Evolutionary conservation across 805 yeast genomes (phyloP).

Genomic region (Wickerhamomyces bisporus): DNA sequence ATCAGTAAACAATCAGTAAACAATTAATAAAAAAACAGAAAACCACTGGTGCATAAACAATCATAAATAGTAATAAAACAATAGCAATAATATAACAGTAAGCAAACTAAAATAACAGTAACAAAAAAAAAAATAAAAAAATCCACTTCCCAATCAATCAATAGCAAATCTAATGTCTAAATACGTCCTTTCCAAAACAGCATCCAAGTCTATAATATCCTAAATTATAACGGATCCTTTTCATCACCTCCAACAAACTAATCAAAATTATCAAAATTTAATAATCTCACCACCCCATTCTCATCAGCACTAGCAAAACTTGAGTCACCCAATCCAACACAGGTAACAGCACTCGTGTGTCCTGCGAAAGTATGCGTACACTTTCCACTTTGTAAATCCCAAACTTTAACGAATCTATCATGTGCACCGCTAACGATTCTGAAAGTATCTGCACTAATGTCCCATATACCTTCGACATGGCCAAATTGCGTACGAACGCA

Average conservation of each 20-base stretch:
- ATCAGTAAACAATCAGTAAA: too few species aligned
- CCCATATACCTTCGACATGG: constrained; percentile 98
- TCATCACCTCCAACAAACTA: background rate
- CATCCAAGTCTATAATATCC: too few species aligned
- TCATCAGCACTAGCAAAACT: constrained; percentile 89
- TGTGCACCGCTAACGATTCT: constrained; percentile 93
- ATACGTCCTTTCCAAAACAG: too few species aligned
- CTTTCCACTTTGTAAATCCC: constrained; percentile 94
- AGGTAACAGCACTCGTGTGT: constrained; percentile 51
- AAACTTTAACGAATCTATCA: constrained; percentile 81
- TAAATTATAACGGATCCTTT: too few species aligned
- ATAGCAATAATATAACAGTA: too few species aligned
- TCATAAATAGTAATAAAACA: too few species aligned
- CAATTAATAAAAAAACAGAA: too few species aligned
- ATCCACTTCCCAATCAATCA: too few species aligned
- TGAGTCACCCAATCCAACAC: constrained; percentile 86
- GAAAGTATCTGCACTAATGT: constrained; percentile 92
- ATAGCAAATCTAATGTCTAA: too few species aligned
- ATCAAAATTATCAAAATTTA: constrained; percentile 55
- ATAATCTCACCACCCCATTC: constrained; percentile 80
- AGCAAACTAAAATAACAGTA: too few species aligned
- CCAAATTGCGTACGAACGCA: constrained; percentile 95
- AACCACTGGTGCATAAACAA: too few species aligned
- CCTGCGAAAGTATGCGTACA: constrained; percentile 92
- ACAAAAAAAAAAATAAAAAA: too few species aligned